Evolutionary conservation across 805 yeast genomes (phyloP), one percentile per base, ranked within the genome.

Genomic region (Schizosaccharomyces cryophilus): DNA sequence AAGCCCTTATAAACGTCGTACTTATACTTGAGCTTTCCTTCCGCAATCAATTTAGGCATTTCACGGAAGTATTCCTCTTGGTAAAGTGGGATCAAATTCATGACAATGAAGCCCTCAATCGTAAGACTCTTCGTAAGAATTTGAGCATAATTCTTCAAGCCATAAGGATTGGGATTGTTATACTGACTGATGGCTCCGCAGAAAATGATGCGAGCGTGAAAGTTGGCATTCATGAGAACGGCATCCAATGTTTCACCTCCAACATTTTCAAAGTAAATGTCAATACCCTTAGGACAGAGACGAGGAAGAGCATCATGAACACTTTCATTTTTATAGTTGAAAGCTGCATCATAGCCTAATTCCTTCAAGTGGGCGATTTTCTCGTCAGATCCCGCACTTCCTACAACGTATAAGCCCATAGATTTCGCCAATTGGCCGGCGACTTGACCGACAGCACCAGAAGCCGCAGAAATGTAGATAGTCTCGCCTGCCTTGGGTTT

Each of bases 401-500:
- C 86, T 67, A 81, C 74, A 30, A 82, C 81, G 65, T 74, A 77
- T 54, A 74, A 70, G 35, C 83, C 83, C 45, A 77, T 77, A 48
- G 76, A 71, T 63, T 79, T 72, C 54, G 85, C 82, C 13, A 82
- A 67, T 68, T 81, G 85, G 24, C 81, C 78, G 59, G 74, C 78
- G 59, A 75, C 70, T 30, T 80, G 75, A 15, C 87, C 87, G n/a
- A 83, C 82, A n/a, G 85, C 85, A 63, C 87, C 87, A 6, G 83
- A 77, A 15, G 87, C 87, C 62, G 85, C 86, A 21, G 82, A 77
- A 56, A 82, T 72, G 56, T 81, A 70, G 64, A 79, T 73, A 6
- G 75, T 72, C 66, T 80, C 80, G 31, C 70, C 73, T 60, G 69
- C 72, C 61, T 71, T 67, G 19, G 42, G 54, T 40, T 56, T 9